A percentile compares a stretch with the other conserved stretches of the same genome.
Evolutionary conservation across 1,139 yeast genomes (phyloP).

Genomic region (Torulaspora pretoriensis): DNA sequence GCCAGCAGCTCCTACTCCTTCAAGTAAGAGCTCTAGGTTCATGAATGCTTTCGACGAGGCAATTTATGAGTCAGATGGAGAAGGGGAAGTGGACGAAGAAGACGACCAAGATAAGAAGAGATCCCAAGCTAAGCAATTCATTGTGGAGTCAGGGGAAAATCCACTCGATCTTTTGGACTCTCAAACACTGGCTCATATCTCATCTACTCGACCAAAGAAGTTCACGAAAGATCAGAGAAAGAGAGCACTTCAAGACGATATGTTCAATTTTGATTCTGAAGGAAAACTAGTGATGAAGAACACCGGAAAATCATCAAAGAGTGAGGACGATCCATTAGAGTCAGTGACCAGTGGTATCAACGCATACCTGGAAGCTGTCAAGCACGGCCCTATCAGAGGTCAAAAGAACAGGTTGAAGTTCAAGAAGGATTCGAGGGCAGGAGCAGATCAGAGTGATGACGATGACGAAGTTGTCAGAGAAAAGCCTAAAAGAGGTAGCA

Average conservation of each 20-base stretch:
- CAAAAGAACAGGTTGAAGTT: slow-evolving; percentile 87
- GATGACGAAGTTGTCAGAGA: slow-evolving; percentile 41
- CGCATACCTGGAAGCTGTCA: slow-evolving; percentile 91
- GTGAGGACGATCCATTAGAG: slow-evolving; percentile 50
- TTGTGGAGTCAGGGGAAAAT: slow-evolving; percentile 71
- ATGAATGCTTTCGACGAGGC: slow-evolving; percentile 88
- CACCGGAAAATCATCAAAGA: slow-evolving; percentile 30
- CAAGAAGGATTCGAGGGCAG: slow-evolving; percentile 56
- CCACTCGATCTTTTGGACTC: slow-evolving; percentile 89
- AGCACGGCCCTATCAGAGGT: slow-evolving; percentile 88
- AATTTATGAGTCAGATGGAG: slow-evolving; percentile 40
- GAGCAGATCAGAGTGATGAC: slow-evolving; percentile 53
- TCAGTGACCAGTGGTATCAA: slow-evolving; percentile 58
- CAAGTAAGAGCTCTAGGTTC: slow-evolving; percentile 43
- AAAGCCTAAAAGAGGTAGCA: slow-evolving; percentile 21
- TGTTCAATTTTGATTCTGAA: slow-evolving; percentile 50
- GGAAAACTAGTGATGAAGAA: slow-evolving; percentile 54
- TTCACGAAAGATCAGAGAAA: slow-evolving; percentile 49
- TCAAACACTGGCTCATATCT: slow-evolving; percentile 77
- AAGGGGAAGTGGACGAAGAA: slow-evolving; percentile 35
- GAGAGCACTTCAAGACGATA: slow-evolving; percentile 41
- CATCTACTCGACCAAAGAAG: slow-evolving; percentile 74
- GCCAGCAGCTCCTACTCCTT: slow-evolving; percentile 24
- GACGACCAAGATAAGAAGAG: slow-evolving; percentile 28
- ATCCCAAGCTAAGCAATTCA: slow-evolving; percentile 54